phyloP scores from a whole-genome alignment of 2,329 filamentous ascomycete species.

The Pochonia chlamydosporia region DNA sequence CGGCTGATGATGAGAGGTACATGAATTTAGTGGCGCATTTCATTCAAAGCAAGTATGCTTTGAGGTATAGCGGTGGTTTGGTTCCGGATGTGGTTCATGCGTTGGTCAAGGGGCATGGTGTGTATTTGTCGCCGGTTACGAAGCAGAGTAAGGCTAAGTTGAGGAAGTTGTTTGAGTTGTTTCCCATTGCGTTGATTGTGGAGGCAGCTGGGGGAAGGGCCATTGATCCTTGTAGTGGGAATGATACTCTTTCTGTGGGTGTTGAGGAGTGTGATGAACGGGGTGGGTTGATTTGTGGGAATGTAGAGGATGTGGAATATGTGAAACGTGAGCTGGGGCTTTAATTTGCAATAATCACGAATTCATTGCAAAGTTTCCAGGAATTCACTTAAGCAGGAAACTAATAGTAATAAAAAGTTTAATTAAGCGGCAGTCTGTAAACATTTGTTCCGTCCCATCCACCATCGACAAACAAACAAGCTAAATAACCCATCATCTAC shows the following conservation, averaged over 20 bases:
- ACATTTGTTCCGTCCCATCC: neutral
- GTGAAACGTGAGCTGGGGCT: conserved; percentile 14
- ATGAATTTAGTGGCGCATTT: conserved; percentile 42
- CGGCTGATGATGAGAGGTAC: conserved; percentile 45
- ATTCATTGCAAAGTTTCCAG: no score
- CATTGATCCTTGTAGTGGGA: conserved; percentile 40
- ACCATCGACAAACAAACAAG: no score
- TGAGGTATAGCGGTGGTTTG: conserved; percentile 55
- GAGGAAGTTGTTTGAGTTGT: conserved; percentile 52
- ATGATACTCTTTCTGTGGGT: conserved; percentile 31
- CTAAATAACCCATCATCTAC: neutral
- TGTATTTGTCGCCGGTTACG: conserved; percentile 55
- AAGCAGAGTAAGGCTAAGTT: conserved; percentile 48
- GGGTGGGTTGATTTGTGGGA: conserved; percentile 46
- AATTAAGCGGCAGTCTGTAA: no score
- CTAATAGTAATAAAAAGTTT: no score
- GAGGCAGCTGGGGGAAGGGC: conserved; percentile 55
- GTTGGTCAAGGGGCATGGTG: conserved; percentile 54
- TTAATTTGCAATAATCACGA: no score
- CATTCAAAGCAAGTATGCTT: conserved; percentile 48
- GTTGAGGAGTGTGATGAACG: conserved; percentile 41
- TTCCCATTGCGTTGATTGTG: conserved; percentile 52
- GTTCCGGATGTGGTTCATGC: conserved; percentile 57
- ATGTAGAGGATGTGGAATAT: conserved; percentile 39
- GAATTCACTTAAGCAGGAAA: no score